Conservation (phyloP, 2,329 filamentous ascomycete species). For the Sporothrix schenckii region DNA sequence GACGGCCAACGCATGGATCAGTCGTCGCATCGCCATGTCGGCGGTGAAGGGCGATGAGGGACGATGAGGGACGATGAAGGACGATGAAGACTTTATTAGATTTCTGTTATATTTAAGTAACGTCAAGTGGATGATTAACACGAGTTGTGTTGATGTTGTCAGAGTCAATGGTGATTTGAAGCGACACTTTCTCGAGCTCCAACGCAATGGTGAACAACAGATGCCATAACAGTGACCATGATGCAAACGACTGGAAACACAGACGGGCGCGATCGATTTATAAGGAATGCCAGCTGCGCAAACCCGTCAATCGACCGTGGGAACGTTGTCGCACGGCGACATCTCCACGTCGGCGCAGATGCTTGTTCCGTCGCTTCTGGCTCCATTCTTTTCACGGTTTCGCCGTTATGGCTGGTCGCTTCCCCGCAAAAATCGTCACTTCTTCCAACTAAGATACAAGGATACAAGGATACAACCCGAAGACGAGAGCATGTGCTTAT, state of each 20-base stretch:
- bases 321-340: neutral
- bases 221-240: neutral
- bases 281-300: neutral
- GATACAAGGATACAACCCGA: neutral
- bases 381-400: too few relatives aligned
- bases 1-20: conserved; percentile 67
- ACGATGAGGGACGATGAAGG: too few relatives aligned
- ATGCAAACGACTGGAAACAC: neutral
- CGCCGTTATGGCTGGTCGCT: neutral
- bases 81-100: too few relatives aligned
- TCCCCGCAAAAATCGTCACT: conserved; percentile 20
- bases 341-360: neutral
- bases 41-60: neutral
- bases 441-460: neutral
- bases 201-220: neutral
- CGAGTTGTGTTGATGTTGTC: too few relatives aligned
- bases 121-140: too few relatives aligned
- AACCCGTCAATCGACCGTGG: too few relatives aligned
- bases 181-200: neutral
- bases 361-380: too few relatives aligned
- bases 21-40: conserved; percentile 34
- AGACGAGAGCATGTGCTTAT: neutral
- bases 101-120: too few relatives aligned
- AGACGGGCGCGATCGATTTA: neutral
- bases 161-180: too few relatives aligned